Conservation (phyloP, 139 green algal genomes). For the Volvox reticuliferus region DNA sequence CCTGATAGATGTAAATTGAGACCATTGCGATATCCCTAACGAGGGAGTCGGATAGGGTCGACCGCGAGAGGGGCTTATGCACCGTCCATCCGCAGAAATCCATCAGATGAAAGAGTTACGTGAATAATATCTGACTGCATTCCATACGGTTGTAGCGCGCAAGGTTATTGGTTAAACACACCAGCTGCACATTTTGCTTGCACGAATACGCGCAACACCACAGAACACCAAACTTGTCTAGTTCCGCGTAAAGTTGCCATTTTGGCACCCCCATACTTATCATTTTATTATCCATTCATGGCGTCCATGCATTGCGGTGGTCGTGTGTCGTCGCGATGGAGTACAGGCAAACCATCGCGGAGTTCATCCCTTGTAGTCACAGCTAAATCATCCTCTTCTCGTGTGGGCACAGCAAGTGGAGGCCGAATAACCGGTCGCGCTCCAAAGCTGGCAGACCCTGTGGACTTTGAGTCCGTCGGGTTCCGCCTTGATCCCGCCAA, state of each 20-base stretch:
- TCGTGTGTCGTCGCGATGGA: not conserved
- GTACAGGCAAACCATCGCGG: not conserved
- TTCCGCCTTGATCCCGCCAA: constrained; percentile 31
- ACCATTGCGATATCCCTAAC: no score
- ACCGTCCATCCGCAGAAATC: not conserved
- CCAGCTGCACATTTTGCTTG: not conserved
- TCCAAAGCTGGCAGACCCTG: constrained; percentile 3
- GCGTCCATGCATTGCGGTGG: not conserved
- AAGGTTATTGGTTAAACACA: not conserved
- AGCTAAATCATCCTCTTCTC: not conserved
- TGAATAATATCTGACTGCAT: no score
- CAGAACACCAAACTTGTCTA: not conserved
- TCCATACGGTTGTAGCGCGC: not conserved
- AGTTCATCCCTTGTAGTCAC: not conserved
- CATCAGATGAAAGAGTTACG: not conserved
- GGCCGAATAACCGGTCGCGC: constrained; percentile 23
- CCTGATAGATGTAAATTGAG: not conserved
- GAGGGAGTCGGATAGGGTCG: not conserved
- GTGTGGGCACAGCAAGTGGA: not conserved
- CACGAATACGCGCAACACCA: constrained; percentile 8
- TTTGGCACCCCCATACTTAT: no score
- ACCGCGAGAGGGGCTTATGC: not conserved
- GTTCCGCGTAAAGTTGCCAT: not conserved
- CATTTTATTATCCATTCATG: not conserved
- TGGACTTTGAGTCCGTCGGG: constrained; percentile 10